Evolutionary conservation across 768 basidiomycete genomes (phyloP).

Genomic region (Trametes cingulata): DNA sequence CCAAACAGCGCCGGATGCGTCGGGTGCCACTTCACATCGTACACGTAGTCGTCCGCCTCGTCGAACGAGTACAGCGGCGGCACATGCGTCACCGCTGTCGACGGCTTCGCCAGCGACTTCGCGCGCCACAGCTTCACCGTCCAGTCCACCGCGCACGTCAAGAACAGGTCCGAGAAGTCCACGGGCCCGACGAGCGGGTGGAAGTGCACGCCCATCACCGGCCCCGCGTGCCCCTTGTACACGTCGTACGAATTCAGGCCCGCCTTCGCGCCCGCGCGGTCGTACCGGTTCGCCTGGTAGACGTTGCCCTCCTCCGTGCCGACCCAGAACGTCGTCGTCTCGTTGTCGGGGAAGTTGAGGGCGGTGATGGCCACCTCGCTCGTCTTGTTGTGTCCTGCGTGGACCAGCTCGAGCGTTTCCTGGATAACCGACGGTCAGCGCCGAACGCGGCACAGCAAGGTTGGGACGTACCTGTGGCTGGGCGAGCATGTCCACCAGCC

Average conservation of each 20-base stretch:
- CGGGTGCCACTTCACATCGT: slow-evolving; percentile 98
- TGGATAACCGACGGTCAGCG: slow-evolving; percentile 31
- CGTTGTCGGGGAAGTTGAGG: slow-evolving; percentile 93
- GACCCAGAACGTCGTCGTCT: slow-evolving; percentile 96
- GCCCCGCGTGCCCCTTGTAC: slow-evolving; percentile 91
- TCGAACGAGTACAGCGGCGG: slow-evolving; percentile 90
- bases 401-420: slow-evolving; percentile 92
- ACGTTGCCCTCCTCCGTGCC: slow-evolving; percentile 98
- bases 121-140: slow-evolving; percentile 97
- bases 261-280: slow-evolving; percentile 95
- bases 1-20: slow-evolving; percentile 93
- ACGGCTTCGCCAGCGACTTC: slow-evolving; percentile 73
- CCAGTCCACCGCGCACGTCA: slow-evolving; percentile 95
- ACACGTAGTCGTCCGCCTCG: slow-evolving; percentile 97
- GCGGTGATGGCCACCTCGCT: slow-evolving; percentile 94
- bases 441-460: not conserved
- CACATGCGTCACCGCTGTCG: slow-evolving; percentile 55
- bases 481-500: slow-evolving; percentile 98
- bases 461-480: slow-evolving; percentile 77
- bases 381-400: slow-evolving; percentile 93
- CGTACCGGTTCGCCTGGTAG: slow-evolving; percentile 95
- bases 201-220: slow-evolving; percentile 93
- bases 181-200: slow-evolving; percentile 90
- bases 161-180: slow-evolving; percentile 94
- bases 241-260: slow-evolving; percentile 92